Conservation (phyloP, 345 rosid genomes). For the Heritiera fomes region DNA sequence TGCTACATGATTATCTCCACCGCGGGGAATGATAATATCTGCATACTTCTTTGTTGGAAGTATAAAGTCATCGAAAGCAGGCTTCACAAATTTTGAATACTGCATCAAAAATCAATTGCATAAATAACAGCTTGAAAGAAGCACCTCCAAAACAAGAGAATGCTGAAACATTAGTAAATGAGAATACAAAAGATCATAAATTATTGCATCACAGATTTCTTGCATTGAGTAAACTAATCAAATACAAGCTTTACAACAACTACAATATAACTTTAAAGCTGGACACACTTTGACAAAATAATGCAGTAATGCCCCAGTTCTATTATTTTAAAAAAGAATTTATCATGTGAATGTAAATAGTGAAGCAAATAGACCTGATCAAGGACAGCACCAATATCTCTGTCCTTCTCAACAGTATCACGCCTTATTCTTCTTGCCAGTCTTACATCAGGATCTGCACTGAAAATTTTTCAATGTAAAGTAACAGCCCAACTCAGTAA, state of each 20-base stretch:
- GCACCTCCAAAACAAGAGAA: background rate
- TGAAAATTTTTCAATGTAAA: conserved; percentile 48
- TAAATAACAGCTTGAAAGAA: conserved; percentile 14
- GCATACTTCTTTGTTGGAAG: conserved; percentile 99
- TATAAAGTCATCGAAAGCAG: conserved; percentile 98
- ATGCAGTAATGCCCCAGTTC: background rate
- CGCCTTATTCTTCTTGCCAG: conserved; percentile 95
- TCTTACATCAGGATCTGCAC: conserved; percentile 99
- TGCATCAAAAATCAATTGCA: conserved; percentile 48
- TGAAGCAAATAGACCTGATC: conserved; percentile 68
- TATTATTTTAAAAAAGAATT: background rate
- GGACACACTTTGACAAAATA: background rate
- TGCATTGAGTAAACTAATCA: background rate
- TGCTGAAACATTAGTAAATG: background rate
- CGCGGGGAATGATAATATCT: conserved; percentile 98
- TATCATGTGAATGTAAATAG: background rate
- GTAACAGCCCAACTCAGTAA: conserved; percentile 35
- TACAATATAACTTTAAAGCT: background rate
- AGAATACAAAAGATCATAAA: background rate
- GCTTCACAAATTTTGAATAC: conserved; percentile 98
- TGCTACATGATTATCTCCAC: conserved; percentile 98
- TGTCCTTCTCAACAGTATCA: conserved; percentile 83
- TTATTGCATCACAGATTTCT: background rate
- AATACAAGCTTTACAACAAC: background rate
- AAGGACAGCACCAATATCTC: conserved; percentile 86